Percentiles rank a stretch among this genome's conserved stretches.
Conservation (phyloP, 1,284 basidiomycete genomes). For the Sporisorium reilianum region DNA sequence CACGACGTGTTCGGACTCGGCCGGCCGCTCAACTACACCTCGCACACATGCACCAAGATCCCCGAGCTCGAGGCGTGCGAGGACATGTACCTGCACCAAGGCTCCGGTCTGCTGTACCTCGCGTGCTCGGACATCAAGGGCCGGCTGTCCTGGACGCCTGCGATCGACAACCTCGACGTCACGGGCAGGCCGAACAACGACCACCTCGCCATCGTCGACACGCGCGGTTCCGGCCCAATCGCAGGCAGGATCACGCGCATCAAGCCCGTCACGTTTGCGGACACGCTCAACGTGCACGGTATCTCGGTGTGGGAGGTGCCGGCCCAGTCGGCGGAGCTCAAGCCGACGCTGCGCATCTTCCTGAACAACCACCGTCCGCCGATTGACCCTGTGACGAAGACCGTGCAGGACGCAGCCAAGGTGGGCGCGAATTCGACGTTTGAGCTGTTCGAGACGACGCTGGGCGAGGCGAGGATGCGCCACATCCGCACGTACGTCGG, state of each 20-base stretch:
- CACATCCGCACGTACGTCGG: constrained; percentile 76
- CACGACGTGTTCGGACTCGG: constrained; percentile 49
- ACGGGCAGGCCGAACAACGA: constrained; percentile 61
- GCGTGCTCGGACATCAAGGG: constrained; percentile 76
- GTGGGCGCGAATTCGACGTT: constrained; percentile 79
- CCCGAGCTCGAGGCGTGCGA: constrained; percentile 51
- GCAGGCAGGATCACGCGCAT: constrained; percentile 73
- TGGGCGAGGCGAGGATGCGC: constrained; percentile 72
- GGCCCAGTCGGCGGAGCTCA: constrained; percentile 30
- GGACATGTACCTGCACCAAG: constrained; percentile 62
- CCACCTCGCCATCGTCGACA: constrained; percentile 75
- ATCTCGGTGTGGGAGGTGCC: constrained; percentile 74
- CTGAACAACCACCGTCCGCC: constrained; percentile 60
- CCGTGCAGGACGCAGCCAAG: constrained; percentile 48
- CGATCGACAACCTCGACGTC: constrained; percentile 47
- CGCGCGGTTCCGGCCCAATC: constrained; percentile 72
- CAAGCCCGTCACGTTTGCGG: constrained; percentile 70
- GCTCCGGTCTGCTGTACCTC: constrained; percentile 76
- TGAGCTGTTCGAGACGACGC: constrained; percentile 77
- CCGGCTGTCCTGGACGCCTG: constrained; percentile 75
- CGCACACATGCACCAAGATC: constrained; percentile 40
- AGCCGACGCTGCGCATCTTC: constrained; percentile 56
- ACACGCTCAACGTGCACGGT: constrained; percentile 75
- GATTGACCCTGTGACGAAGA: constrained; percentile 32
- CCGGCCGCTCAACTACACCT: constrained; percentile 36